Evolutionary conservation across 2,329 filamentous ascomycete species (phyloP).

Genomic region (Fusarium goolgardi): DNA sequence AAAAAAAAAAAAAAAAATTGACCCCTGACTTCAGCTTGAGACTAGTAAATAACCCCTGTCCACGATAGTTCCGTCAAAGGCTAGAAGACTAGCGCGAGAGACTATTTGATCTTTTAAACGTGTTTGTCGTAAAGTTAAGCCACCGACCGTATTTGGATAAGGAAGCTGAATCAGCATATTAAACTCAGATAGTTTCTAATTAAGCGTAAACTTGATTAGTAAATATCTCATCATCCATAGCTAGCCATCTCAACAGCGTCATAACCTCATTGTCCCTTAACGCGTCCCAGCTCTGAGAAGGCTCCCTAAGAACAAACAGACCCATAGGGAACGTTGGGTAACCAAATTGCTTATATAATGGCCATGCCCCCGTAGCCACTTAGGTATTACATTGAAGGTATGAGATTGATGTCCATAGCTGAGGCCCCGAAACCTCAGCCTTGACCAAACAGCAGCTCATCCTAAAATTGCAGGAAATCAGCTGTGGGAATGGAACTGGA

Average conservation of each 20-base stretch:
- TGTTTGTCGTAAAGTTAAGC: neutral
- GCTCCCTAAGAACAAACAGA: neutral
- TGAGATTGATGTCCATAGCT: neutral
- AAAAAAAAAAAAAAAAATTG: too few species aligned
- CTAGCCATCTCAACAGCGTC: neutral
- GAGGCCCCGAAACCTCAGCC: neutral
- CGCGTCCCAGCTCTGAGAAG: too few species aligned
- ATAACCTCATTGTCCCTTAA: too few species aligned
- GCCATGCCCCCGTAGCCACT: rapidly evolving
- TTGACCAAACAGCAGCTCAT: neutral
- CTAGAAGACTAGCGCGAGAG: neutral
- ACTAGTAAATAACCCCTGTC: neutral
- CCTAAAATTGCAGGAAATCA: neutral
- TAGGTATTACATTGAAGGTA: neutral
- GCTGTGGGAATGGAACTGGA: neutral
- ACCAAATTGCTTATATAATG: neutral
- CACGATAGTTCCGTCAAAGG: neutral
- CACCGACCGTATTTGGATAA: neutral
- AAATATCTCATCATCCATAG: neutral
- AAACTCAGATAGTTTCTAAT: rapidly evolving
- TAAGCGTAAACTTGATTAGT: neutral
- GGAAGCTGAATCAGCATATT: neutral
- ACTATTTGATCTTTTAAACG: neutral
- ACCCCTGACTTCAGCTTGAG: neutral
- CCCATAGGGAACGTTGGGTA: too few species aligned